These are phyloP conservation scores for Starmerella stigmatis DNA, from an alignment of 805 yeast genomes.

Conservation along the genomic window DNA sequence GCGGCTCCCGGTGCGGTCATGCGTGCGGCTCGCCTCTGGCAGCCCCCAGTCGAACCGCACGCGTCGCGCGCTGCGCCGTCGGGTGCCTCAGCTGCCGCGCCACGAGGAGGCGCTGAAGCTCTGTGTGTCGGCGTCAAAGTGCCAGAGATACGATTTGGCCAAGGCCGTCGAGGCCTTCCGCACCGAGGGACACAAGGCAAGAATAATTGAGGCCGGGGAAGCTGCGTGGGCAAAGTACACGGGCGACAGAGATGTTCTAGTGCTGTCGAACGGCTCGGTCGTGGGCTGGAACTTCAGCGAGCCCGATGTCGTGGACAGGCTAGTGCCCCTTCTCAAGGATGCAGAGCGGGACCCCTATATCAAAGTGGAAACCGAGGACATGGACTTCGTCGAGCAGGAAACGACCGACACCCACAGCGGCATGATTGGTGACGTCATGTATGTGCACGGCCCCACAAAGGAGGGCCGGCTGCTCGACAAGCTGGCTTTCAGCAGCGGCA, in stretches of 20 bases:
- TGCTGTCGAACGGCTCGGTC: slow-evolving; percentile 66
- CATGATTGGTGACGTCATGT: slow-evolving; percentile 59
- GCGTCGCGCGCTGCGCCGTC: slow-evolving; percentile 17
- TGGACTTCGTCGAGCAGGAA: slow-evolving; percentile 56
- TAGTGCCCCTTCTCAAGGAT: slow-evolving; percentile 41
- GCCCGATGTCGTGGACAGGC: slow-evolving; percentile 32
- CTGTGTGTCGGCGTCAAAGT: slow-evolving; percentile 61
- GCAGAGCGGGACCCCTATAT: slow-evolving; percentile 42
- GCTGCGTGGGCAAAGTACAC: slow-evolving; percentile 43
- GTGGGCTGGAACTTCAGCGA: slow-evolving; percentile 79
- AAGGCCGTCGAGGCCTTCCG: slow-evolving; percentile 35
- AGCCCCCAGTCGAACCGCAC: slow-evolving; percentile 22
- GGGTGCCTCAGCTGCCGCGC: slow-evolving; percentile 16
- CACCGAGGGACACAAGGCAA: slow-evolving; percentile 32
- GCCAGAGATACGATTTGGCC: slow-evolving; percentile 58
- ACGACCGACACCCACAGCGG: slow-evolving; percentile 33
- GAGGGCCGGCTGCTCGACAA: slow-evolving; percentile 56
- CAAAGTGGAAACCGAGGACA: slow-evolving; percentile 66
- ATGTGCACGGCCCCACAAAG: slow-evolving; percentile 43
- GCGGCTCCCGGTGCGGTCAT: neutral
- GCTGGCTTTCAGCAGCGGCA: slow-evolving; percentile 80
- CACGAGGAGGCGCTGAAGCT: slow-evolving; percentile 25
- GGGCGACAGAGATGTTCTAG: slow-evolving; percentile 43
- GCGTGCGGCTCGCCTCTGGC: neutral
- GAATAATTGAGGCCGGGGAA: slow-evolving; percentile 43